Percentiles rank a stretch among this genome's conserved stretches.
These are phyloP conservation scores for Clarireedia sp. DNA, from an alignment of 2,329 filamentous ascomycete genomes.

Conservation along the genomic window DNA sequence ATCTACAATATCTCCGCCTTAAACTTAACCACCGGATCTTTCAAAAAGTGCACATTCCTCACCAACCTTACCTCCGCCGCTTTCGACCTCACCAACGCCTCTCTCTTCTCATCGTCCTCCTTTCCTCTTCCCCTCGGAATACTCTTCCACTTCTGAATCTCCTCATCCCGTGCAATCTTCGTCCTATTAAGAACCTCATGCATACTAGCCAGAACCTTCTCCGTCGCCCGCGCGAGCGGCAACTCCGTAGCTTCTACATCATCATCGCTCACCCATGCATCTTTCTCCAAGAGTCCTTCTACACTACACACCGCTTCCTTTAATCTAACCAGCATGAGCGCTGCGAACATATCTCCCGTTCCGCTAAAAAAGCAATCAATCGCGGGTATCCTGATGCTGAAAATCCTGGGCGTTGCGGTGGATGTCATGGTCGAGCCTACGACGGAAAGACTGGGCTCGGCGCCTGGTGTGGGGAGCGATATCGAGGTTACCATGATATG, in stretches of 20 bases:
- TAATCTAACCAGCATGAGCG: constrained; percentile 78
- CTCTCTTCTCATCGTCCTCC: constrained; percentile 32
- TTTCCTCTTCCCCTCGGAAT: constrained; percentile 35
- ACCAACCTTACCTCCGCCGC: constrained; percentile 85
- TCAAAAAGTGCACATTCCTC: constrained; percentile 61
- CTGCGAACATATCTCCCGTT: constrained; percentile 97
- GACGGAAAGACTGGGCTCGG: constrained; percentile 53
- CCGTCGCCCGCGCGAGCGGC: constrained; percentile 73
- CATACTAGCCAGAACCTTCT: constrained; percentile 90
- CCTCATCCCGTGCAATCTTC: constrained; percentile 55
- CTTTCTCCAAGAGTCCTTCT: constrained; percentile 40
- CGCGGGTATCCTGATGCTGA: constrained; percentile 77
- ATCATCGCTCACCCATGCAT: constrained; percentile 73
- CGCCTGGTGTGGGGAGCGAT: constrained; percentile 48
- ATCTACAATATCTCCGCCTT: constrained; percentile 42
- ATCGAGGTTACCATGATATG: constrained; percentile 93
- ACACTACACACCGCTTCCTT: constrained; percentile 64
- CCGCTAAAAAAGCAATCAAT: constrained; percentile 93
- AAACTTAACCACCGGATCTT: constrained; percentile 58
- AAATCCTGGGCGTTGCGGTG: constrained; percentile 64
- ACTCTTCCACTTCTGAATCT: constrained; percentile 47
- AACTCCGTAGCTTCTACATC: constrained; percentile 59
- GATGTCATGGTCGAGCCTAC: constrained; percentile 69
- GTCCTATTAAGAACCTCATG: constrained; percentile 70
- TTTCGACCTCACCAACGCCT: constrained; percentile 65